Base-by-base conservation (phyloP, 1,284 basidiomycete species). In the Ustilago shanxiensis region DNA sequence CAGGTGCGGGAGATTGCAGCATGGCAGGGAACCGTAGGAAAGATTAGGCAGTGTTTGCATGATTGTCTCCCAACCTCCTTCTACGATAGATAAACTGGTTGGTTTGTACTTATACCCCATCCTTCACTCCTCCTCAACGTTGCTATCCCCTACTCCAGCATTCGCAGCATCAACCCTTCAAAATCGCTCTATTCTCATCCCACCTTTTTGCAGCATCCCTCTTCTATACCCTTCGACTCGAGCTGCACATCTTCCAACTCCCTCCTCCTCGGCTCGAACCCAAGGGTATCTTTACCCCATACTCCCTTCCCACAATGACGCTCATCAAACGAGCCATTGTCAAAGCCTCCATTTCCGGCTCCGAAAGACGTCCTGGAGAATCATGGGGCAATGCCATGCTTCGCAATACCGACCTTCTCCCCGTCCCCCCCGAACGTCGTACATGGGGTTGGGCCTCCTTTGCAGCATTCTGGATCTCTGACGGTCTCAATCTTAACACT, bases 381-480 rank as follows among this genome's bases (percentile, higher is more conserved):
- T 67, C 66, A 55, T 59, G 65, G n/a, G 63, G 64, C 28, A 59
- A 59, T 35, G 53, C 60, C 18, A 66, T 78, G 74, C 66, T 79
- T 47, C 69, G 70, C 49, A 83, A 83, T 50, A 58, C 61, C 28
- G 82, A 83, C 59, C 60, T 83, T 20, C 62, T 69, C 9, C 82
- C 82, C 35, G 79, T 83, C 0, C 60, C 76, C 1, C 81, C 80
- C 28, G 68, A 73, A 20, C 50, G 68, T 10, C 72, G 83, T 11
- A 79, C 73, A 0, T 84, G 83, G 83, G 52, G 50, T 26, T 70
- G 68, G 54, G 20, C 56, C 28, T 72, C 74, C 57, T 84, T 78
- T 53, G 71, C 70, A 57, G 50, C 66, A 39, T 85, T 84, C 69
- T 85, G 83, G 83, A 72, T 84, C 58, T 65, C 75, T 1, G 83